Evolutionary conservation across 75 land plant genomes (phyloP), one percentile per base, ranked within the genome.

Genomic region (Pinus tabuliformis): DNA sequence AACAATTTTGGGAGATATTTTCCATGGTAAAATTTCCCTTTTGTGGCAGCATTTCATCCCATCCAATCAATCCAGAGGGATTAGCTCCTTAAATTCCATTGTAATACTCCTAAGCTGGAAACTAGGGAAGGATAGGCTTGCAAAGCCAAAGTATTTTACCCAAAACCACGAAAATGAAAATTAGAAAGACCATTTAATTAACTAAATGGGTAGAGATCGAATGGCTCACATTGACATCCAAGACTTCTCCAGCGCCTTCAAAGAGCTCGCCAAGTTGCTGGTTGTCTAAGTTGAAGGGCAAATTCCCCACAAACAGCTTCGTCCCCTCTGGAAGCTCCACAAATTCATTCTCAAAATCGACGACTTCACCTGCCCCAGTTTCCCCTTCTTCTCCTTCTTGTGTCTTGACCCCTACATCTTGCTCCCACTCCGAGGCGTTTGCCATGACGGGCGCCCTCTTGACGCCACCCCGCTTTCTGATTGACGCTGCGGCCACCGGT

Each of bases 281-380:
- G 81, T 90, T 88, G 57, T 88, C 86, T 36, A 83, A 57, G 76
- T 80, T 83, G 79, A 79, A 94, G 5, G 92, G 89, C 36, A 94
- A 74, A 78, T 94, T 91, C n/a, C 92, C 94, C 20, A 91, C 96
- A 72, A 87, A 93, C 12, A 93, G 72, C 87, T 87, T 93, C 36
- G 85, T 79, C 26, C 86, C 92, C 59, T 85, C 88, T n/a, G 81
- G 83, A 0, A 81, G 83, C 70, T 83, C 87, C 2, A 56, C 8
- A 65, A 22, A 83, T 22, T 6, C 11, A 66, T 39, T 66, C 58
- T 75, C 83, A 30, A 65, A 80, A 14, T 28, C 28, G 8, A 17
- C 28, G 8, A 17, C 78, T n/a, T 22, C 80, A 14, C 15, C 21
- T 22, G 39, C 81, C 57, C 21, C 84, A 24, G 52, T 79, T 59